Evolutionary conservation across 2,329 filamentous ascomycete species (phyloP).

Genomic region (Penicillium palitans): DNA sequence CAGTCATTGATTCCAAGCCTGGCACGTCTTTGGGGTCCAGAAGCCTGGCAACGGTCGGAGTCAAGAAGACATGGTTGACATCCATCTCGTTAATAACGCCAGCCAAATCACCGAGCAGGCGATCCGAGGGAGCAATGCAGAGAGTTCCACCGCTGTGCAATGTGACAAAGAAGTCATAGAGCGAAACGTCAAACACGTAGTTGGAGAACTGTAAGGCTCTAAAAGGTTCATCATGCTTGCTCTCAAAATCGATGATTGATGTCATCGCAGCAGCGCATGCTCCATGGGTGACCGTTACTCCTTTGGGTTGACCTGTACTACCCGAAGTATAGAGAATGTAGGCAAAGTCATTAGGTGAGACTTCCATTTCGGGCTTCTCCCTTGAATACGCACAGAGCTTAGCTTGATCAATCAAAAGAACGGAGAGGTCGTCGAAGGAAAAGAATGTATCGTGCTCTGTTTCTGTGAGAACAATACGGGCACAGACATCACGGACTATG

Average conservation of each 20-base stretch:
- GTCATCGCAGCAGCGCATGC: background rate
- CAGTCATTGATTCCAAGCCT: background rate
- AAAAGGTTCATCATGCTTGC: background rate
- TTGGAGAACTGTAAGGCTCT: background rate
- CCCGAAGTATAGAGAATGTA: background rate
- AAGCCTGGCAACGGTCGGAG: background rate
- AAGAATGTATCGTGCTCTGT: background rate
- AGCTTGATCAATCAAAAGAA: background rate
- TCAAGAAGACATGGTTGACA: background rate
- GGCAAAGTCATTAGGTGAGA: background rate
- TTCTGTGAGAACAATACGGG: background rate
- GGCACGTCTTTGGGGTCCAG: background rate
- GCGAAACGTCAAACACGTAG: background rate
- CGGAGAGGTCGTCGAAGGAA: background rate
- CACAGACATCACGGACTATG: background rate
- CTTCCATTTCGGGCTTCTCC: background rate
- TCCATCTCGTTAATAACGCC: background rate
- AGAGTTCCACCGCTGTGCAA: background rate
- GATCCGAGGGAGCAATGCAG: background rate
- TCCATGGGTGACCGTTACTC: background rate
- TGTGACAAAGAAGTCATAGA: background rate
- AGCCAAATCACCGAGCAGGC: background rate
- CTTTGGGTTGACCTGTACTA: background rate
- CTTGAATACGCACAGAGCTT: background rate
- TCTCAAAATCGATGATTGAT: background rate